A percentile compares a stretch with the other conserved stretches of the same genome.
phyloP scores from a whole-genome alignment of 2,329 filamentous ascomycete genomes.

The Magnaporthiopsis incrustans region DNA sequence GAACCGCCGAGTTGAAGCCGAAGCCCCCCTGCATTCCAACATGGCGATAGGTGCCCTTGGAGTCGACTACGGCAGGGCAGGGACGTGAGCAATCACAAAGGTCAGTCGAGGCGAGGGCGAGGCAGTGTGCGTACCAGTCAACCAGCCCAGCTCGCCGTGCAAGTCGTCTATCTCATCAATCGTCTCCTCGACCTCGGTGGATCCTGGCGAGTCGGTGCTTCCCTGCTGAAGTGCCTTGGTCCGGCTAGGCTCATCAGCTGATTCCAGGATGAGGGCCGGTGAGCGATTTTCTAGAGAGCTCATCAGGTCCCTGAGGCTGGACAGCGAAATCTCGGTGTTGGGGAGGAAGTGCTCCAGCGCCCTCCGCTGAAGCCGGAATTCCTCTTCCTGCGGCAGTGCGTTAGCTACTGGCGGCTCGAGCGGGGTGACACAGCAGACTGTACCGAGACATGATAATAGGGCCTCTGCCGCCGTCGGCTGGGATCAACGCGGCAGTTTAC shows the following conservation, averaged over 20 bases:
- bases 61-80: conserved; percentile 10
- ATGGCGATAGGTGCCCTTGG: conserved; percentile 15
- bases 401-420: not conserved
- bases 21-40: conserved; percentile 18
- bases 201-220: not conserved
- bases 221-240: not conserved
- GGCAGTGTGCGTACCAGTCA: conserved; percentile 8
- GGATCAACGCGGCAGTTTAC: not conserved
- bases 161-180: conserved; percentile 17
- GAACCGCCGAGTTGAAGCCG: conserved; percentile 18
- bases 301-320: conserved; percentile 15
- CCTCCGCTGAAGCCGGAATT: conserved; percentile 21
- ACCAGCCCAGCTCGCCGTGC: conserved; percentile 17
- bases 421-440: not conserved
- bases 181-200: not conserved
- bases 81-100: not conserved
- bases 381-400: conserved; percentile 13
- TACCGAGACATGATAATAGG: conserved; percentile 20
- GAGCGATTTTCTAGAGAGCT: conserved; percentile 10
- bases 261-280: not conserved
- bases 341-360: conserved; percentile 20
- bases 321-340: conserved; percentile 17
- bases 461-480: conserved; percentile 16
- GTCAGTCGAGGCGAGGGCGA: not conserved
- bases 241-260: not conserved